phyloP scores from a whole-genome alignment of 202 grass and related monocot species.

The Brachypodium distachyon region DNA sequence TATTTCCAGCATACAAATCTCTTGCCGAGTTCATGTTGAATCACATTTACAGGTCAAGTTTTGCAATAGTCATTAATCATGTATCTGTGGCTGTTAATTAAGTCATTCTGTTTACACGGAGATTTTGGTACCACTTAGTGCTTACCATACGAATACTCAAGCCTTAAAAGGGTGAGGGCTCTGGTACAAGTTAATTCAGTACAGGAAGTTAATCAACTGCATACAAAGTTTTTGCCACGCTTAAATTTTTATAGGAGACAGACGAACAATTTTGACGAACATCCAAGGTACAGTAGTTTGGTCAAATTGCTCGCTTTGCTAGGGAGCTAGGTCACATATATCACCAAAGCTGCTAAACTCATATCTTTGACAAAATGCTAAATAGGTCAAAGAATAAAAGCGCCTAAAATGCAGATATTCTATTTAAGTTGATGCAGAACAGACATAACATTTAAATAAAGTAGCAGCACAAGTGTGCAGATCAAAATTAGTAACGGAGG shows the following conservation, averaged over 20 bases:
- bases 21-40: background rate
- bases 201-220: background rate
- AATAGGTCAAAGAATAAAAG: background rate
- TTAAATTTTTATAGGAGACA: background rate
- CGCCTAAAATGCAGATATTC: background rate
- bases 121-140: background rate
- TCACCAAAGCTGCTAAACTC: background rate
- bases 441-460: background rate
- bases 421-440: background rate
- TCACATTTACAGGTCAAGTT: background rate
- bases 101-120: background rate
- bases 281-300: background rate
- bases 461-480: background rate
- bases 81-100: background rate
- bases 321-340: slow-evolving; percentile 6
- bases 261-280: background rate
- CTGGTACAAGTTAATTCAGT: background rate
- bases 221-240: slow-evolving; percentile 4
- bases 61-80: background rate
- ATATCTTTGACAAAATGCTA: background rate
- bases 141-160: background rate
- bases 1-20: background rate
- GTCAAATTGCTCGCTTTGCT: background rate
- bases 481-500: background rate
- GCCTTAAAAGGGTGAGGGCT: background rate